Conservation (phyloP, 371 early-diverging fungal species). For the Mortierella sp. region DNA sequence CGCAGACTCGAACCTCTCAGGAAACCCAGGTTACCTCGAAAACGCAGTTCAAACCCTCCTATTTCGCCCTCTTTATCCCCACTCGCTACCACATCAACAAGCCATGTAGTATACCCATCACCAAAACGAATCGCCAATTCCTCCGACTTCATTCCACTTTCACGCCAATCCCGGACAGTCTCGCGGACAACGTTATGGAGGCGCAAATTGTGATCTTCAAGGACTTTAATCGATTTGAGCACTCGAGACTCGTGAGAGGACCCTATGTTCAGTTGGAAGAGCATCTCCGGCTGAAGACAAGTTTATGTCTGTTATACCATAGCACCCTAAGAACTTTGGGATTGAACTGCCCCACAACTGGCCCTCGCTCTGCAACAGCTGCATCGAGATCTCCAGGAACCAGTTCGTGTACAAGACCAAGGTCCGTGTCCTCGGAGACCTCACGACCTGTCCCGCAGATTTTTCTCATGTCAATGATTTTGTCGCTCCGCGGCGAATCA, state of each 20-base stretch:
- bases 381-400: constrained; percentile 45
- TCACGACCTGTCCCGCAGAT: constrained; percentile 15
- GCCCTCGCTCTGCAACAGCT: constrained; percentile 50
- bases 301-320: background rate
- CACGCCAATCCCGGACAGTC: constrained; percentile 16
- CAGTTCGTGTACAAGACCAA: constrained; percentile 41
- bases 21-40: background rate
- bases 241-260: background rate
- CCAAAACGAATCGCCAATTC: background rate
- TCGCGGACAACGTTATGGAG: constrained; percentile 28
- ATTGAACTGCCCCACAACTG: constrained; percentile 31
- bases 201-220: constrained; percentile 33
- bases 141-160: constrained; percentile 5
- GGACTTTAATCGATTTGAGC: constrained; percentile 14
- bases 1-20: constrained; percentile 10
- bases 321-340: constrained; percentile 37
- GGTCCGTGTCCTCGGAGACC: constrained; percentile 37
- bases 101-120: background rate
- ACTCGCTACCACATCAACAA: background rate
- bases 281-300: background rate
- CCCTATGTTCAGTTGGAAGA: background rate
- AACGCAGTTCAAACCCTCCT: background rate
- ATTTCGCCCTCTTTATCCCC: background rate
- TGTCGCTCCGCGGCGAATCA: background rate
- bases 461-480: background rate